Evolutionary conservation across 306 rosid species (phyloP), one percentile per base, ranked within the genome.

Genomic region (Carpinus fangiana): DNA sequence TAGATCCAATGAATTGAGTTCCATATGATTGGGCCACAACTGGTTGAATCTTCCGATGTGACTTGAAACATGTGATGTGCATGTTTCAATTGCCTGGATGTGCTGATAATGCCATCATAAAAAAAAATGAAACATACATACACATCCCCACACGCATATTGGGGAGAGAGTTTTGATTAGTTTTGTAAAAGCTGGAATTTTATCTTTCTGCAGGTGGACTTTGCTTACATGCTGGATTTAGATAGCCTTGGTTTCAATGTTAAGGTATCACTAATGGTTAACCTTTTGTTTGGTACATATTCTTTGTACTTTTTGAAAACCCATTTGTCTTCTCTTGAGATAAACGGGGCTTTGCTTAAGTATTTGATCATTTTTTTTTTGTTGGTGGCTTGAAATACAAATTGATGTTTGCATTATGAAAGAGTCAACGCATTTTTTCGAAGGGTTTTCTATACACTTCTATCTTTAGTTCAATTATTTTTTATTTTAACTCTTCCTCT

Each of bases 231-330:
- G 51, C 88, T 90, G 85, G 99, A 95, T 86, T 83, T 93, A 90
- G 99, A 95, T 84, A 86, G 90, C 82, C 91, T 95, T 81, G 99
- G 99, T 82, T 89, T 95, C 88, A 85, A 88, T 82, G 93, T 92
- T 60, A 87, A 95, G 98, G 99, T 95, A 89, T 20, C 65, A 28
- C 48, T 31, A 21, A 56, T 64, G 11, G 71, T 72, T 10, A 38
- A 41, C 50, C 18, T 52, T 62, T 65, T 12, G 38, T n/a, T 41
- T 71, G 16, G 55, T 78, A 45, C 26, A 54, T 13, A 45, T 47
- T 38, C 47, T 53, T 36, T 64, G 36, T 66, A 7, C 61, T 50
- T 76, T 77, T 57, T 73, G 61, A 2, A 70, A 52, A 10, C n/a
- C 54, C 43, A 26, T 55, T 71, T 70, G 20, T 78, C 52, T 56